These are phyloP conservation scores for Beta vulgaris DNA, from an alignment of 148 eudicot species.

Conservation along the genomic window DNA sequence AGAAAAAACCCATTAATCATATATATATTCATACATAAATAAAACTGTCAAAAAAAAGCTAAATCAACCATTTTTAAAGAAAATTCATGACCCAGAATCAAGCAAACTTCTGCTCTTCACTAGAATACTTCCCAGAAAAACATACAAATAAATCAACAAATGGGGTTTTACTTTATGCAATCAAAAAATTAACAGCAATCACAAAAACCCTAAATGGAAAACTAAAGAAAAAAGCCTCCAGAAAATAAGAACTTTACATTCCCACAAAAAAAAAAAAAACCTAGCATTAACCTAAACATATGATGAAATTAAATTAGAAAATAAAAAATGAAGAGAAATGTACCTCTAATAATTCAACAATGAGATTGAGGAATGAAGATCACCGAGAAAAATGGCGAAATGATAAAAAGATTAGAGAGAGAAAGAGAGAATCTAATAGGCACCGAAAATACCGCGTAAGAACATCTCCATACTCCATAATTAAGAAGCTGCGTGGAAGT, in stretches of 20 bases:
- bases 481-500: constrained; percentile 13
- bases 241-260: not conserved
- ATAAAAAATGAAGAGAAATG: not conserved
- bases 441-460: constrained; percentile 12
- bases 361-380: not conserved
- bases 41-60: no score
- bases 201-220: constrained; percentile 5
- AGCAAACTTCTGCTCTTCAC: not conserved
- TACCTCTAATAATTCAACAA: constrained; percentile 5
- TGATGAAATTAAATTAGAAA: not conserved
- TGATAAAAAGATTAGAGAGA: not conserved
- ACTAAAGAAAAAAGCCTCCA: not conserved
- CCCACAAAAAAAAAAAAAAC: not conserved
- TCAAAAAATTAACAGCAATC: not conserved
- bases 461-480: not conserved
- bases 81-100: not conserved
- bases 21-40: not conserved
- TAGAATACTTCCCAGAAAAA: not conserved
- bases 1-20: not conserved
- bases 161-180: not conserved
- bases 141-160: not conserved
- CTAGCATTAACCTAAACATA: not conserved
- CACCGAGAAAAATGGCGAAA: not conserved
- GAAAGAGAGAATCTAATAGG: constrained; percentile 1
- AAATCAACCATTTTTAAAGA: not conserved